Evolutionary conservation across 2,329 filamentous ascomycete genomes (phyloP), one percentile per base, ranked within the genome.

Genomic region (Alternaria triticimaculans): DNA sequence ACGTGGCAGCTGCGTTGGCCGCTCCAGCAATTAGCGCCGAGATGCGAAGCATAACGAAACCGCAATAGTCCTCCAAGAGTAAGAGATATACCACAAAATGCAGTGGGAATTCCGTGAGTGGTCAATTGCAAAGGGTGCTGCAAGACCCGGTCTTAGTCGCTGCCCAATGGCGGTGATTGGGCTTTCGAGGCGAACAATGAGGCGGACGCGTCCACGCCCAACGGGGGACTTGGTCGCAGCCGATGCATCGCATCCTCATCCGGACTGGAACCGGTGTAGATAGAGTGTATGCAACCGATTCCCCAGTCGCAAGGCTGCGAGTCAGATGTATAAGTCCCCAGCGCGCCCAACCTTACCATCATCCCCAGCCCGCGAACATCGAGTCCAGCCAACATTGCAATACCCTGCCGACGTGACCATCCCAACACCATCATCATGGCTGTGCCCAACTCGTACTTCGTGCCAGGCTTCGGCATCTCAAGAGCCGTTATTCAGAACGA

Each of bases 401-500:
- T 65, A 62, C 44, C 30, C 49, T 58, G 51, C 55, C 50, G 53
- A 57, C 28, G 46, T 56, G 23, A 46, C 30, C 53, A 43, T 26
- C 54, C 25, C 50, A 49, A 54, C 28, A 44, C 30, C 45, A 28
- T 54, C 37, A 63, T 21, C 49, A 79, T 79, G 77, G 41, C 75
- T 56, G 57, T 64, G 26, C 58, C 73, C 37, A 81, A 81, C 63
- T 80, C 76, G 46, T 82, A 82, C 67, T 82, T 82, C 58, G 74
- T 82, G 5, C 80, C 80, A 15, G 80, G 80, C 30, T 82, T 75
- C 62, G 80, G 80, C 49, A 82, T 82, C 64, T 82, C 80, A 21
- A 75, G 80, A 66, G 73, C 78, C n/a, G 80, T 82, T 25, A 82
- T 82, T 44, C 80, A 82, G 60, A 79, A 78, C 56, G 79, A 82